Evolutionary conservation across 106 monocot genomes (phyloP).

Genomic region (Gastrodia elata): DNA sequence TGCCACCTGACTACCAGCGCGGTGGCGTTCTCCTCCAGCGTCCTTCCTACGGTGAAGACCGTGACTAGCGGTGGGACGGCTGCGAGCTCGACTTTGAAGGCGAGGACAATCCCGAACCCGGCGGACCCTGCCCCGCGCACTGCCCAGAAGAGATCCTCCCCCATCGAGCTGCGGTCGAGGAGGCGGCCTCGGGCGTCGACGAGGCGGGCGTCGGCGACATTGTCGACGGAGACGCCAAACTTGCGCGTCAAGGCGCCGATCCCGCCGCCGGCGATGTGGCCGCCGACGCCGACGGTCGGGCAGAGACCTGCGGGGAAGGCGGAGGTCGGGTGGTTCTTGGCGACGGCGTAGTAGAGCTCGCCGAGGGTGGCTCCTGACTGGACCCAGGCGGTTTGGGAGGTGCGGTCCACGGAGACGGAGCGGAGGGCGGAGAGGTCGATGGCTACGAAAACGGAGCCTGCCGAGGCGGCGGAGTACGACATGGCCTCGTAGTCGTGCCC

Average conservation of each 20-base stretch:
- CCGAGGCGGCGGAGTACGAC: slow-evolving; percentile 26
- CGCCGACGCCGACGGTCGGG: slow-evolving; percentile 37
- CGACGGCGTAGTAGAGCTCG: slow-evolving; percentile 37
- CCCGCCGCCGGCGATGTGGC: slow-evolving; percentile 48
- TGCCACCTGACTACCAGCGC: slow-evolving; percentile 27
- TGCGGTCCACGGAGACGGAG: slow-evolving; percentile 20
- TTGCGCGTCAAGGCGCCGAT: slow-evolving; percentile 33
- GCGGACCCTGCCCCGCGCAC: slow-evolving; percentile 46
- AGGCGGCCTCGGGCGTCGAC: slow-evolving; percentile 29
- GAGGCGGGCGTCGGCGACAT: slow-evolving; percentile 31
- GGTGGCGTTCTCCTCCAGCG: slow-evolving; percentile 24
- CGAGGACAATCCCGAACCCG: slow-evolving; percentile 42
- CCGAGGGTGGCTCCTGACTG: slow-evolving; percentile 47
- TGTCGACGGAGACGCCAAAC: slow-evolving; percentile 33
- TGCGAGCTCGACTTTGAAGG: slow-evolving; percentile 37
- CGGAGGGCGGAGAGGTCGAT: slow-evolving; percentile 36
- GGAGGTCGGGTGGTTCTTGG: background rate
- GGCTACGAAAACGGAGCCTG: background rate
- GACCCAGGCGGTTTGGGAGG: slow-evolving; percentile 36
- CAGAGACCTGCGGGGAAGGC: slow-evolving; percentile 43
- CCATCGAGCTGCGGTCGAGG: slow-evolving; percentile 40
- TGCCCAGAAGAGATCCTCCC: slow-evolving; percentile 68
- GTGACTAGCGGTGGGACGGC: slow-evolving; percentile 36
- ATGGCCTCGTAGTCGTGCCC: slow-evolving; percentile 66
- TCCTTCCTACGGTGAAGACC: slow-evolving; percentile 15